phyloP scores from a whole-genome alignment of 192 early-diverging fungal species.

The Backusella macrospora region DNA sequence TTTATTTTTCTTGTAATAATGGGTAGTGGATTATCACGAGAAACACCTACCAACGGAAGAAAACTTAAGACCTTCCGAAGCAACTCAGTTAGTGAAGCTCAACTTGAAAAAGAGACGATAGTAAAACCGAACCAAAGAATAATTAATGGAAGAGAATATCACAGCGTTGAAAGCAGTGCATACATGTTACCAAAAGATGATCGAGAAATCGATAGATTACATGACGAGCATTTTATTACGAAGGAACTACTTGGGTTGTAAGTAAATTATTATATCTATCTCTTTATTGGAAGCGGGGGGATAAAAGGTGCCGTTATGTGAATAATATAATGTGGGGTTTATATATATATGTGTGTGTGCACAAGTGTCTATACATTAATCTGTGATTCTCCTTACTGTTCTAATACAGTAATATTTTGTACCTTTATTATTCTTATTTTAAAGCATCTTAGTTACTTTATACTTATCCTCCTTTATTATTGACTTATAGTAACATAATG shows the following conservation, averaged over 20 bases:
- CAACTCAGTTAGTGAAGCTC: constrained; percentile 5
- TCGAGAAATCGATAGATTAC: constrained; percentile 30
- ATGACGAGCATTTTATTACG: constrained; percentile 34
- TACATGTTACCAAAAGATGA: constrained; percentile 31
- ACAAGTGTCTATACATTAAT: neutral
- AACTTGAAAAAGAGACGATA: constrained; percentile 14
- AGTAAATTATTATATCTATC: neutral
- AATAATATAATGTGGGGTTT: neutral
- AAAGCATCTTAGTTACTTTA: neutral
- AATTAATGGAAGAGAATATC: constrained; percentile 27
- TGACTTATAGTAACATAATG: constrained; percentile 29
- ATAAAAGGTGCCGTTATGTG: too few species aligned
- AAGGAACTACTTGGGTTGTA: constrained; percentile 37
- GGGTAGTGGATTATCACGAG: constrained; percentile 22
- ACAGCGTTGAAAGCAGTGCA: constrained; percentile 15
- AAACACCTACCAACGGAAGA: constrained; percentile 4
- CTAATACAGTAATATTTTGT: neutral
- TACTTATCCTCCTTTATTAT: constrained; percentile 12
- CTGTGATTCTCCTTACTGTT: neutral
- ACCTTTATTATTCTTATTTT: neutral
- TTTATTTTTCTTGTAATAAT: constrained; percentile 20
- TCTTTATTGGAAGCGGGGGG: neutral
- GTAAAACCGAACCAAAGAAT: neutral
- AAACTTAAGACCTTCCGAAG: constrained; percentile 17
- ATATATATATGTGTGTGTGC: neutral